These are phyloP conservation scores for Avicennia marina DNA, from an alignment of 257 asterid species.

Conservation along the genomic window DNA sequence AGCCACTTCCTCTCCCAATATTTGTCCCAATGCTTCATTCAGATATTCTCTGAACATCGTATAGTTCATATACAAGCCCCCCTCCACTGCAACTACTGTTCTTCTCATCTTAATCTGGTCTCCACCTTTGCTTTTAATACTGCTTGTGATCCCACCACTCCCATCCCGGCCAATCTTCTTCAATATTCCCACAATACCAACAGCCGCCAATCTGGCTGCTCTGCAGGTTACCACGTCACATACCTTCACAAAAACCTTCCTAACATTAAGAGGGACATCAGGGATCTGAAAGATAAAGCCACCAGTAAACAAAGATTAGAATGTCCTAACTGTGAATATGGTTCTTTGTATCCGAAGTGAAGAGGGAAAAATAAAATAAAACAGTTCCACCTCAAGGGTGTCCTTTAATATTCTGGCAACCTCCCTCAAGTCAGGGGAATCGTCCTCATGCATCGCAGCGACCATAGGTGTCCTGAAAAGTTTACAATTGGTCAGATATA, in stretches of 20 bases:
- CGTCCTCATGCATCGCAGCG: constrained; percentile 93
- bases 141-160: constrained; percentile 41
- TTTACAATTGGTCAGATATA: background rate
- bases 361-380: background rate
- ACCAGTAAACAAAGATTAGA: constrained; percentile 2
- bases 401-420: constrained; percentile 62
- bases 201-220: constrained; percentile 85
- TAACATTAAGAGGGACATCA: constrained; percentile 49
- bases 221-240: constrained; percentile 74
- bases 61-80: constrained; percentile 65
- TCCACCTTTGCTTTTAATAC: constrained; percentile 36
- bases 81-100: constrained; percentile 76
- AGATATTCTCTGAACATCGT: constrained; percentile 63
- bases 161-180: constrained; percentile 88
- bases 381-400: constrained; percentile 47
- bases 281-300: constrained; percentile 38
- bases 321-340: background rate
- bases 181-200: constrained; percentile 78
- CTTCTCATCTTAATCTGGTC: constrained; percentile 39
- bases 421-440: constrained; percentile 65
- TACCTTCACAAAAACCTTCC: constrained; percentile 66
- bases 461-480: constrained; percentile 62
- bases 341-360: background rate
- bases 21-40: constrained; percentile 58
- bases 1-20: constrained; percentile 65